Conservation (phyloP, 805 yeast genomes). For the Hanseniaspora nectarophila region DNA sequence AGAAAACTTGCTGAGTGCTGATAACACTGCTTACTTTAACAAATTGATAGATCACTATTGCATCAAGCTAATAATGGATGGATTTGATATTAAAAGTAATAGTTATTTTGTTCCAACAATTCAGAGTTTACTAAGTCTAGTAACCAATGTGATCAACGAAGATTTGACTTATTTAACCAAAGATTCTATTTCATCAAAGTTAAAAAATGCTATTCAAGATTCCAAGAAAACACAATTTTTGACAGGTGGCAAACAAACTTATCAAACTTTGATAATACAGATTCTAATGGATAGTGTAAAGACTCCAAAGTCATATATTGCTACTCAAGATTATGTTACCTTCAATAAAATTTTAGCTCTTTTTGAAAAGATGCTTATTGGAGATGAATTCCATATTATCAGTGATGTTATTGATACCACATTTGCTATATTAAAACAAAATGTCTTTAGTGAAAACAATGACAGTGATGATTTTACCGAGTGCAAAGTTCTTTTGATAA, state of each 20-base stretch:
- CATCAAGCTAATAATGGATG: slow-evolving; percentile 17
- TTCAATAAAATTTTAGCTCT: slow-evolving; percentile 23
- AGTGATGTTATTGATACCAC: slow-evolving; percentile 34
- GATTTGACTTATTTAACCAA: neutral
- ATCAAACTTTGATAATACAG: neutral
- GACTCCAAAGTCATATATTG: neutral
- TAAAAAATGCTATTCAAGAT: neutral
- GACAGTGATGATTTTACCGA: slow-evolving; percentile 18
- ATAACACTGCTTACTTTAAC: slow-evolving; percentile 21
- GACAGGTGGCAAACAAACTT: neutral
- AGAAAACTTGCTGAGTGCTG: slow-evolving; percentile 10
- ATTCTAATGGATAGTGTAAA: neutral
- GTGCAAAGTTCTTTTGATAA: slow-evolving; percentile 1
- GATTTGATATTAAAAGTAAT: slow-evolving; percentile 14
- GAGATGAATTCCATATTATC: slow-evolving; percentile 30
- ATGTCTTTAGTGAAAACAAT: slow-evolving; percentile 25
- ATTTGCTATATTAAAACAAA: slow-evolving; percentile 33
- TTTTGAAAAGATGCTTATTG: slow-evolving; percentile 18
- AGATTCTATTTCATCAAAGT: neutral
- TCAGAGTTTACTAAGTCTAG: neutral
- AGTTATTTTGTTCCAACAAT: neutral
- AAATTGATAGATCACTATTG: slow-evolving; percentile 31
- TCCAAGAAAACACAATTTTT: neutral
- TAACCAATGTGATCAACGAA: neutral
- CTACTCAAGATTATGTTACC: slow-evolving; percentile 14